Base-by-base conservation (phyloP, 352 stramenopile species). In the Thalassiosira mediterranea region DNA sequence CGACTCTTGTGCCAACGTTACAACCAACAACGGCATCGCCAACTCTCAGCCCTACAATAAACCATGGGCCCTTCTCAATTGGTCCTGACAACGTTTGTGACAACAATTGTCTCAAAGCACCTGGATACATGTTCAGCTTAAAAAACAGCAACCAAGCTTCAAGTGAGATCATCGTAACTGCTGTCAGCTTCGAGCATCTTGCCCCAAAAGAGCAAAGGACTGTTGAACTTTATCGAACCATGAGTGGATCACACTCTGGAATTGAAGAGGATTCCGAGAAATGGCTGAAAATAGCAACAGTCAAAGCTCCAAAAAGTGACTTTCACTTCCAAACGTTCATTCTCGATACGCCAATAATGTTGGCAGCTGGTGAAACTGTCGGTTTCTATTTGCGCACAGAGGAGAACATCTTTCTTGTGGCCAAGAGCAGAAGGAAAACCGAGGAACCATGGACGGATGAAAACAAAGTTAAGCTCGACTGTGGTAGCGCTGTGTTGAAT, bases 341-440 rank as follows among this genome's bases (percentile, higher is more conserved):
- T 5, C 26, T 66, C 34, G 57, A 56, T 44, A 11, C 2, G 21
- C 57, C 57, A 17, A 23, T 56, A 8, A 4, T 1, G 46, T 19
- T 66, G 29, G 31, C 26, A 11, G 21, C 5, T 46, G 57, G 34
- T 7, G 57, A 56, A 49, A 56, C 8, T 34, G 3, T 56, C 8
- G 42, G 38, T 15, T 66, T 66, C 21, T 56, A 66, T 53, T 21
- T 66, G n/a, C 7, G 47, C 23, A 46, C 42, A 19, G 40, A 42
- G 13, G 57, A 66, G 57, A 46, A 56, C 26, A 66, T 66, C 15
- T n/a, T n/a, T n/a, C 11, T 66, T 17, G 0, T 66, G 13, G 42
- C 23, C n/a, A 28, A 19, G 0, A 56, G 23, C 29, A 19, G 29
- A 29, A 25, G 3, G 15, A 66, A 42, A 38, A 44, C 13, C 11